These are phyloP conservation scores for Phaffomyces opuntiae DNA, from an alignment of 805 yeast genomes.

Conservation along the genomic window DNA sequence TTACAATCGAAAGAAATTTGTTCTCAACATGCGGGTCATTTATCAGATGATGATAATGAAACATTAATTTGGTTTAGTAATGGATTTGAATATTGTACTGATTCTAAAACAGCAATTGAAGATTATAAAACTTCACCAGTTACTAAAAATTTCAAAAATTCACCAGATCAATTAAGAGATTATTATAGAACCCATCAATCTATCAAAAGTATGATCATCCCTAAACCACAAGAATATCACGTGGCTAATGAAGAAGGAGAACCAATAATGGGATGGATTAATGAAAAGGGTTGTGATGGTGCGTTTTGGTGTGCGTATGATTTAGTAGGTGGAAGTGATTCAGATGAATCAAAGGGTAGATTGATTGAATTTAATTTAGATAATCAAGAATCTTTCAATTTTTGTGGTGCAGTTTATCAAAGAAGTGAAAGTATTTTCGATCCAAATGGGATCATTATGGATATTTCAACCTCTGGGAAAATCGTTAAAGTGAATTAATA, in stretches of 20 bases:
- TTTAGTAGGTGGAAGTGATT: constrained; percentile 34
- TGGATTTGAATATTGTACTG: constrained; percentile 45
- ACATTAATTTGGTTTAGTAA: constrained; percentile 53
- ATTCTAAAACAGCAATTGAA: constrained; percentile 23
- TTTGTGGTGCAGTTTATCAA: constrained; percentile 25
- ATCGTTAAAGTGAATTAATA: not conserved
- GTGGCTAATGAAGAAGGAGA: constrained; percentile 32
- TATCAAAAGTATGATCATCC: constrained; percentile 40
- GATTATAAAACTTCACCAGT: constrained; percentile 26
- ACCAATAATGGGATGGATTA: constrained; percentile 39
- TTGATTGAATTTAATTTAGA: constrained; percentile 16
- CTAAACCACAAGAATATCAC: constrained; percentile 36
- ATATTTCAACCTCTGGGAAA: not conserved
- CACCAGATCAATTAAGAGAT: constrained; percentile 22
- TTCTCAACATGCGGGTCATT: constrained; percentile 55
- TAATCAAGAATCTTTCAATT: constrained; percentile 19
- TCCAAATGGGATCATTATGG: not conserved
- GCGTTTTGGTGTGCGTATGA: constrained; percentile 57
- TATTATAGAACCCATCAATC: constrained; percentile 31
- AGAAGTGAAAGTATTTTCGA: not conserved
- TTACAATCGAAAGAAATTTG: constrained; percentile 38
- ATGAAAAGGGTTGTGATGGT: constrained; percentile 38
- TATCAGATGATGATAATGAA: constrained; percentile 36
- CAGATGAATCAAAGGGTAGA: constrained; percentile 13
- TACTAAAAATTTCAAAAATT: constrained; percentile 2